These are phyloP conservation scores for Vaccinium vitisidaea DNA, from an alignment of 148 eudicot species.

Conservation along the genomic window DNA sequence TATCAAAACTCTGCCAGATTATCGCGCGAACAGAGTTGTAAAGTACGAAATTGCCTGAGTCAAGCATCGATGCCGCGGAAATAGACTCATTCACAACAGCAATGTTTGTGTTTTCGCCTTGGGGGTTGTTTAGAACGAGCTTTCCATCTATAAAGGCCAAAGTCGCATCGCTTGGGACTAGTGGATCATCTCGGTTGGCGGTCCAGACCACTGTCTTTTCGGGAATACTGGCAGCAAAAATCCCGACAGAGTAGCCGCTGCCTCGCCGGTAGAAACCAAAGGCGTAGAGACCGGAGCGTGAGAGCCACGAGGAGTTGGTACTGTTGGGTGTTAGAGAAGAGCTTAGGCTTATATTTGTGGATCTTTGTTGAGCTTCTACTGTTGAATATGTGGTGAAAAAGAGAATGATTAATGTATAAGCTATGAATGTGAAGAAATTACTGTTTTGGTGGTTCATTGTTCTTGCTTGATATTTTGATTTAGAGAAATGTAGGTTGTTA, in stretches of 20 bases:
- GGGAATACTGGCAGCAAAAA: conserved; percentile 23
- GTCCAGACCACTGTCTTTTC: conserved; percentile 32
- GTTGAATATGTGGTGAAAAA: background rate
- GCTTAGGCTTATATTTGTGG: conserved; percentile 1
- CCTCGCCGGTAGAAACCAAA: conserved; percentile 29
- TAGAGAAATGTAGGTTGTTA: too few species aligned
- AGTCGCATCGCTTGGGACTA: conserved; percentile 4
- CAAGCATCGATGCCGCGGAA: conserved; percentile 35
- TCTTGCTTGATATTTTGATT: too few species aligned
- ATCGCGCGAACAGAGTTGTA: background rate
- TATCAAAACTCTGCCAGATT: too few species aligned
- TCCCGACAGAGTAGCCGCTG: conserved; percentile 28
- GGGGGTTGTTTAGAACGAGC: conserved; percentile 12
- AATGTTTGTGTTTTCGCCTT: conserved; percentile 5
- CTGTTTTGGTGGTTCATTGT: too few species aligned
- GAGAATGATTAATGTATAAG: background rate
- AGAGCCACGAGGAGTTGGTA: background rate
- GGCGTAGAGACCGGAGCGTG: conserved; percentile 28
- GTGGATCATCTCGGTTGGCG: conserved; percentile 24
- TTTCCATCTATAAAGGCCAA: conserved; percentile 20
- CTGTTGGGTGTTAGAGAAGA: conserved; percentile 8
- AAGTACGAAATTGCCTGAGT: conserved; percentile 40
- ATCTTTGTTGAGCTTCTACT: background rate
- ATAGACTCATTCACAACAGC: background rate
- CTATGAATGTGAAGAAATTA: too few species aligned